phyloP scores from a whole-genome alignment of 1,284 basidiomycete species.

The Tremellales sp. region DNA sequence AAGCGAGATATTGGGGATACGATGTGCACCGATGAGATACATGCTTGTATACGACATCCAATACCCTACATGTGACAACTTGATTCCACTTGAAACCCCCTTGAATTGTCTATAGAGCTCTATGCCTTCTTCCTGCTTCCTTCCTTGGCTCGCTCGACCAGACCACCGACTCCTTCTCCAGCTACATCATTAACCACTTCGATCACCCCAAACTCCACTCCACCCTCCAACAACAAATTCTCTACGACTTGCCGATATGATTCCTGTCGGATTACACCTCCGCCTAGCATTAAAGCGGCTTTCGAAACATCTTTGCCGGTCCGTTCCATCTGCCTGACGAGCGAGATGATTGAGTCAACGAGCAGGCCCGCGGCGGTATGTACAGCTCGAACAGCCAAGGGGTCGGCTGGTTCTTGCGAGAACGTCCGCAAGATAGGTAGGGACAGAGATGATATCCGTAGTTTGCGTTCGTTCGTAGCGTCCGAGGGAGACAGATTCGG shows the following conservation, averaged over 20 bases:
- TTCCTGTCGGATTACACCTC: slow-evolving; percentile 30
- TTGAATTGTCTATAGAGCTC: not conserved
- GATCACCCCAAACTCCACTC: slow-evolving; percentile 20
- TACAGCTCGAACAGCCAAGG: slow-evolving; percentile 22
- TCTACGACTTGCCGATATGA: slow-evolving; percentile 21
- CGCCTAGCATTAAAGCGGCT: slow-evolving; percentile 24
- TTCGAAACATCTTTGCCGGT: slow-evolving; percentile 2
- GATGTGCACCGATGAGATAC: no score
- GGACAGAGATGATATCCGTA: slow-evolving; percentile 24
- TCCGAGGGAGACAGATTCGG: slow-evolving; percentile 13
- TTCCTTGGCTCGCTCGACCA: slow-evolving; percentile 11
- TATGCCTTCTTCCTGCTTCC: not conserved
- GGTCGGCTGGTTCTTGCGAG: slow-evolving; percentile 14
- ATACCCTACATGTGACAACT: no score
- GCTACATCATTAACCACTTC: slow-evolving; percentile 28
- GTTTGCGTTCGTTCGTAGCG: slow-evolving; percentile 31
- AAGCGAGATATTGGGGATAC: no score
- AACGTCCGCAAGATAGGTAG: slow-evolving; percentile 19
- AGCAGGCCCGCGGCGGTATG: slow-evolving; percentile 14
- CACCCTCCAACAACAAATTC: slow-evolving; percentile 12
- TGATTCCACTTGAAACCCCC: no score
- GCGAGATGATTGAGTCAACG: slow-evolving; percentile 15
- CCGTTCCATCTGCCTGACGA: slow-evolving; percentile 16
- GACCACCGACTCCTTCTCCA: slow-evolving; percentile 23
- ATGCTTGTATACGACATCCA: not conserved